Base-by-base conservation (phyloP, 768 basidiomycete genomes). In the Suillus spraguei region DNA sequence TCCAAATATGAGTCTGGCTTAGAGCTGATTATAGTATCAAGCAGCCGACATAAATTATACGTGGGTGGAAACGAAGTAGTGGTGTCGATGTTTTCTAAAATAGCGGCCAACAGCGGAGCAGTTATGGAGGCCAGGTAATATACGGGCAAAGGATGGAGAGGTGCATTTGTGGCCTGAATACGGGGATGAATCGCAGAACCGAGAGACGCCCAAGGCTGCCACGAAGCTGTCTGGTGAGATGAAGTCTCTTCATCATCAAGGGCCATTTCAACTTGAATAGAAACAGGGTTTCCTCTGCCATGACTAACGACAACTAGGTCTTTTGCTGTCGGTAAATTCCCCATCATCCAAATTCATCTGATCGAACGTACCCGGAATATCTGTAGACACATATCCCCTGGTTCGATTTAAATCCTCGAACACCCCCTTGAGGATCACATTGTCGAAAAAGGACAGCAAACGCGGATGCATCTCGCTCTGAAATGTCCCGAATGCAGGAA, bases 401-500 rank as follows among this genome's bases (percentile, higher is more conserved):
- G 77, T 64, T 32, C 72, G 72, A 33, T 69, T 71, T 38, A 89
- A 76, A 59, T 80, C 81, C 52, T 82, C 78, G 17, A 92, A 74
- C 38, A 86, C 75, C 33, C 80, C 79, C 61, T 85, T 81, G 9
- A 93, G 67, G 33, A 91, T 75, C 22, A 80, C 78, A 32, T 83
- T 82, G 64, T 92, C 88, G 64, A 92, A 91, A 74, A 93, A 92
- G 3, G 77, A 75, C 49, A 93, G 77, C 9, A 94, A 74, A 10
- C 88, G 81, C 17, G 80, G 75, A 63, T 86, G 80, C 87, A 92
- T 90, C 64, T 82, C 84, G 20, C 74, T 70, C 5, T 74, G 80
- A 76, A 94, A 94, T 32, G 89, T 87, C 38, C 81, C 78, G 66
- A 95, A 89, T 0, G 90, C 89, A 7, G 89, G 90, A n/a, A 94